Base-by-base conservation (phyloP, 345 rosid species). In the Boechera divaricarpa region DNA sequence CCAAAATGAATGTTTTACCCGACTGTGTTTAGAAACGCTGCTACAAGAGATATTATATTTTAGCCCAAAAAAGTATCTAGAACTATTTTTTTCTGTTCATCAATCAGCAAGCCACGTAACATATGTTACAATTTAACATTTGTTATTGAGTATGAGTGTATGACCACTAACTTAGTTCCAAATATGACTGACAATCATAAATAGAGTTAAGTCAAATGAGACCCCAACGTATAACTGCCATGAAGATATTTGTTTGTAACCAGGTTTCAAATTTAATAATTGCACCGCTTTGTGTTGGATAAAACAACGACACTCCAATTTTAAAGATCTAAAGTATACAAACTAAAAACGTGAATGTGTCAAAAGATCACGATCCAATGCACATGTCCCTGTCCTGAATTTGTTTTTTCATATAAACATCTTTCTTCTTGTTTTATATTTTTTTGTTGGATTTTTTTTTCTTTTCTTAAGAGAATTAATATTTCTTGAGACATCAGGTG, bases 181-280 rank as follows among this genome's bases (percentile, higher is more conserved):
- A 55, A 42, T 55, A 44, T 74, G 71, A 74, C 56, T 74, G 71
- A 74, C 56, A 74, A 64, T 54, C 70, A 53, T 73, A 63, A 73
- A 54, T 54, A 74, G 15, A 73, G 56, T 53, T 11, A 29, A 63
- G 18, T 63, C n/a, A 7, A 63, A 36, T 35, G 13, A 53, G 55
- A 63, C 10, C 24, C 35, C 45, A 73, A 21, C 41, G 21, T 52
- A 13, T 64, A 65, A 74, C 57, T 48, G 38, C 77, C 36, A 44
- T 45, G 65, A 45, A 42, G 54, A 74, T 74, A 55, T 33, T 9
- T 54, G 38, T 64, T 64, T 44, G 21, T 29, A 31, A 47, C 70
- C 26, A 47, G 29, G 70, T 65, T 47, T 6, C 29, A 65, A 70
- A 47, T 47, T 71, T 12, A 64, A 32, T 13, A 18, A 11, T 31